Evolutionary conservation across 257 asterid species (phyloP).

Genomic region (Pogostemon cablin): DNA sequence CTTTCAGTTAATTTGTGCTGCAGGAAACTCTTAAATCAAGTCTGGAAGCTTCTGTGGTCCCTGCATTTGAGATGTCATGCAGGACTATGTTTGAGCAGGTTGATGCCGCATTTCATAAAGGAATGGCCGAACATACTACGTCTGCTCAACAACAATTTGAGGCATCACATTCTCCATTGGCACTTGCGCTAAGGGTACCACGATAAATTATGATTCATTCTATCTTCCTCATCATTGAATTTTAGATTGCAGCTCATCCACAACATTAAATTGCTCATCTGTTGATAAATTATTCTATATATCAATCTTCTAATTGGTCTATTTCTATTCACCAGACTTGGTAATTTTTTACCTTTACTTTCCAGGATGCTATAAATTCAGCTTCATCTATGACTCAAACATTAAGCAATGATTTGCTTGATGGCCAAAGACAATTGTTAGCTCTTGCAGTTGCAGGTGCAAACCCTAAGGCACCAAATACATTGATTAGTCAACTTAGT

Average conservation of each 20-base stretch:
- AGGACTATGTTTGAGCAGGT: conserved; percentile 94
- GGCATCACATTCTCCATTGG: conserved; percentile 80
- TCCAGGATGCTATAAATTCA: conserved; percentile 85
- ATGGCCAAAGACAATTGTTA: conserved; percentile 81
- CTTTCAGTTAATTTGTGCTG: conserved; percentile 30
- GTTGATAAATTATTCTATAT: background rate
- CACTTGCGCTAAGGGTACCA: conserved; percentile 77
- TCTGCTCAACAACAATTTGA: conserved; percentile 83
- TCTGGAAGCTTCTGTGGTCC: conserved; percentile 83
- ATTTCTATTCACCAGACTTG: conserved; percentile 4
- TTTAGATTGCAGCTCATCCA: background rate
- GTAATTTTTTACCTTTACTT: conserved; percentile 7
- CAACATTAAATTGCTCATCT: background rate
- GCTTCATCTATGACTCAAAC: conserved; percentile 86
- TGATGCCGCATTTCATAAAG: conserved; percentile 86
- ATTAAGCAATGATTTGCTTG: conserved; percentile 78
- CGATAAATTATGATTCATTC: background rate
- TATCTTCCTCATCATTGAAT: background rate
- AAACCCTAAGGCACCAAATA: conserved; percentile 62
- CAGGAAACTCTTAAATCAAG: conserved; percentile 85
- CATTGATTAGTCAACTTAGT: conserved; percentile 69
- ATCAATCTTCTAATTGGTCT: conserved; percentile 12
- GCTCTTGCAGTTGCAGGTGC: conserved; percentile 82
- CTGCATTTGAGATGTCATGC: conserved; percentile 95
- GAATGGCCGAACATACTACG: conserved; percentile 76